These are phyloP conservation scores for Trapa incisa DNA, from an alignment of 345 rosid genomes.

Conservation along the genomic window DNA sequence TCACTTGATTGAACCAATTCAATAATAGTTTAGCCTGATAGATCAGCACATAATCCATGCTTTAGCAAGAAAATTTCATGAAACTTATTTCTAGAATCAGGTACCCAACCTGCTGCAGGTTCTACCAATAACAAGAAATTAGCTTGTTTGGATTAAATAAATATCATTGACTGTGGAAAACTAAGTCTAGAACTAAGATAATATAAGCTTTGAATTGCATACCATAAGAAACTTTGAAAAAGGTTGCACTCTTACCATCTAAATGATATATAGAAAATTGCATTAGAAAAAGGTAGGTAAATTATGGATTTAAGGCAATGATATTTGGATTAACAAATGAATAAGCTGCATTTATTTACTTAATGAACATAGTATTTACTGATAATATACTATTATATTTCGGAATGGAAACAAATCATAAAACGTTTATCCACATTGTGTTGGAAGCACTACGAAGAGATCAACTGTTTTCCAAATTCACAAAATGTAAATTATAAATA, in stretches of 20 bases:
- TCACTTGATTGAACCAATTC: conserved; percentile 53
- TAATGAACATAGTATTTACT: too few species aligned
- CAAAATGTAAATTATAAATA: too few species aligned
- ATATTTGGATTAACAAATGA: too few species aligned
- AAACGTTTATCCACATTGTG: too few species aligned
- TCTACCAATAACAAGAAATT: conserved; percentile 6
- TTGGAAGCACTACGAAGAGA: too few species aligned
- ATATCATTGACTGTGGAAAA: background rate
- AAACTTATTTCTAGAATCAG: conserved; percentile 18
- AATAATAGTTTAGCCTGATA: conserved; percentile 40
- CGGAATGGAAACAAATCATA: too few species aligned
- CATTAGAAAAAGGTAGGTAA: conserved; percentile 10
- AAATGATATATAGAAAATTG: conserved; percentile 16
- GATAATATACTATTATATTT: too few species aligned
- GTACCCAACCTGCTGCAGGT: conserved; percentile 11
- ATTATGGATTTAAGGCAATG: too few species aligned
- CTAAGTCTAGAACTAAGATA: background rate
- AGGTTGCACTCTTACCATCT: conserved; percentile 22
- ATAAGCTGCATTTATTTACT: too few species aligned
- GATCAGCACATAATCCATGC: conserved; percentile 38
- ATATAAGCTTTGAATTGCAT: background rate
- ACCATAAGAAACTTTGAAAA: background rate
- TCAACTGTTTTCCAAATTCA: too few species aligned
- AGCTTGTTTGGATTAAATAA: background rate
- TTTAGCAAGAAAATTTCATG: conserved; percentile 28